Conservation (phyloP, 2,329 filamentous ascomycete genomes). For the Nigrograna mackinnonii region DNA sequence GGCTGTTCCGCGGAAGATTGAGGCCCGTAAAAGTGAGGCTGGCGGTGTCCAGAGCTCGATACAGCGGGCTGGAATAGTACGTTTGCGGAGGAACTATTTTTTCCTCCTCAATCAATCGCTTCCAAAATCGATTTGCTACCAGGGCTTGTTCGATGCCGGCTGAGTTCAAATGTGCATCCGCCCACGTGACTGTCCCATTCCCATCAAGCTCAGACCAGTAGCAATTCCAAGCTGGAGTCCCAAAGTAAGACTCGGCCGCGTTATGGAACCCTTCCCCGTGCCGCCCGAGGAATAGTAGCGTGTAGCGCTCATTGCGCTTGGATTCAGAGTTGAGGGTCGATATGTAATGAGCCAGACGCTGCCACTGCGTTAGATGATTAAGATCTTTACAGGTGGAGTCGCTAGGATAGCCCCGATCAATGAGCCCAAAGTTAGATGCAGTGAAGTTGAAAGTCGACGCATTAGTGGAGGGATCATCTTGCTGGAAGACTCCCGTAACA, state of each 20-base stretch:
- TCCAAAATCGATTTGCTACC: conserved; percentile 64
- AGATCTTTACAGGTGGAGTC: conserved; percentile 47
- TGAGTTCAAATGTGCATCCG: conserved; percentile 64
- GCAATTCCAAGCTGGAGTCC: conserved; percentile 71
- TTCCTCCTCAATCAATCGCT: conserved; percentile 50
- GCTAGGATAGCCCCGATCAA: conserved; percentile 64
- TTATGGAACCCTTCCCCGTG: conserved; percentile 72
- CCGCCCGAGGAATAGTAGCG: conserved; percentile 69
- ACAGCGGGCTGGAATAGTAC: conserved; percentile 68
- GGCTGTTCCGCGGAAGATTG: conserved; percentile 51
- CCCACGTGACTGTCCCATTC: conserved; percentile 65
- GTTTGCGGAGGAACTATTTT: conserved; percentile 64
- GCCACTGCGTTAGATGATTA: conserved; percentile 62
- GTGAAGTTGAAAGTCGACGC: conserved; percentile 55
- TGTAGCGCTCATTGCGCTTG: conserved; percentile 59
- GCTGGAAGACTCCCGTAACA: conserved; percentile 65
- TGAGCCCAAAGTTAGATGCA: conserved; percentile 64
- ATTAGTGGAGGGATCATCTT: conserved; percentile 63
- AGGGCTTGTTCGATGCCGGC: conserved; percentile 61
- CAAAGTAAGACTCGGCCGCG: conserved; percentile 67
- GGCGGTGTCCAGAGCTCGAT: conserved; percentile 66
- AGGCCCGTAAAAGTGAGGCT: conserved; percentile 63
- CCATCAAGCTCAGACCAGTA: conserved; percentile 70
- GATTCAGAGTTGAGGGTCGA: conserved; percentile 55
- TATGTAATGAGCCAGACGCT: conserved; percentile 65